Percentiles rank a stretch among this genome's conserved stretches.
These are phyloP conservation scores for Berberis vulgaris DNA, from an alignment of 164 flowering plant species.

Conservation along the genomic window DNA sequence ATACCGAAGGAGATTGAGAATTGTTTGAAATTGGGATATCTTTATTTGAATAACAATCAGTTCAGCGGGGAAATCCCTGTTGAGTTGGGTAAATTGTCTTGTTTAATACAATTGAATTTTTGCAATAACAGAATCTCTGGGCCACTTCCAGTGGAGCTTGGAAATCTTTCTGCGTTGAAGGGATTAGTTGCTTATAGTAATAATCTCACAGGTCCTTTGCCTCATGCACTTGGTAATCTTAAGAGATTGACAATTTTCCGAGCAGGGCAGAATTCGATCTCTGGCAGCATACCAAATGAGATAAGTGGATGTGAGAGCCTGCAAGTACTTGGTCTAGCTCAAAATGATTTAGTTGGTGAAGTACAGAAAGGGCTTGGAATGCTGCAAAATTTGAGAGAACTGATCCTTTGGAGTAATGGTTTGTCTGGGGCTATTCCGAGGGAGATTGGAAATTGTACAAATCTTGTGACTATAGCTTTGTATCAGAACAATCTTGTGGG, in stretches of 20 bases:
- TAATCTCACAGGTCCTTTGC: constrained; percentile 64
- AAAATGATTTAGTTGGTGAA: constrained; percentile 53
- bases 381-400: constrained; percentile 48
- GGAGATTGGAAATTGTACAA: constrained; percentile 69
- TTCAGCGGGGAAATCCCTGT: constrained; percentile 36
- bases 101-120: constrained; percentile 33
- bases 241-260: constrained; percentile 55
- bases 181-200: constrained; percentile 72
- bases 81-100: constrained; percentile 26
- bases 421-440: constrained; percentile 64
- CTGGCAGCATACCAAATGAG: constrained; percentile 66
- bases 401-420: constrained; percentile 62
- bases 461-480: constrained; percentile 60
- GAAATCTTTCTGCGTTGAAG: constrained; percentile 46
- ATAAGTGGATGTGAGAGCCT: constrained; percentile 55
- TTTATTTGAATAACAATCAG: constrained; percentile 44
- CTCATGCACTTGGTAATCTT: constrained; percentile 68
- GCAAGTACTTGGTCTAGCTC: constrained; percentile 70
- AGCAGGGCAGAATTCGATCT: constrained; percentile 76
- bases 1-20: constrained; percentile 80
- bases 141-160: constrained; percentile 60
- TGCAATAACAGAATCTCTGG: constrained; percentile 74
- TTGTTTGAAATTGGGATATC: constrained; percentile 40
- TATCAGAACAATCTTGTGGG: constrained; percentile 65
- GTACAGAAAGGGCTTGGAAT: constrained; percentile 68